Evolutionary conservation across 2,329 filamentous ascomycete genomes (phyloP).

Genomic region (Arachnomyces sp.): DNA sequence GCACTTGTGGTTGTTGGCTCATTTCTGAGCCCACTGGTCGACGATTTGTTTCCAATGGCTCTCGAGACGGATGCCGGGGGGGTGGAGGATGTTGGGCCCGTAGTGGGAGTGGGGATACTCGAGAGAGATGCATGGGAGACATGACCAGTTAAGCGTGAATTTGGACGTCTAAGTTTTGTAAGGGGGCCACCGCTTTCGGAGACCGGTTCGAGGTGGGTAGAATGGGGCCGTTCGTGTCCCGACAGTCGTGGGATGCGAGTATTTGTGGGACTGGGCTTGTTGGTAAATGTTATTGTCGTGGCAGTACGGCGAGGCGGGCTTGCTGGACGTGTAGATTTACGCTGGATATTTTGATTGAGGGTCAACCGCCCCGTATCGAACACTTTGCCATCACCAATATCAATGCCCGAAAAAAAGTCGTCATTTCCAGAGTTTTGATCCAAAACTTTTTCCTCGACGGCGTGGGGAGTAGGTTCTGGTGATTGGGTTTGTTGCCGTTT

Average conservation of each 20-base stretch:
- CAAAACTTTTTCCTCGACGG: conserved; percentile 19
- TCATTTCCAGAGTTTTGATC: conserved; percentile 40
- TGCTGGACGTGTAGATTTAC: conserved; percentile 61
- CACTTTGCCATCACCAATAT: conserved; percentile 73
- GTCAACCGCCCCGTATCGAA: conserved; percentile 75
- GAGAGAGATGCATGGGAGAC: conserved; percentile 60
- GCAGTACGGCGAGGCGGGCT: conserved; percentile 65
- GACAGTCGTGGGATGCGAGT: conserved; percentile 76
- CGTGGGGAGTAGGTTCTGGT: conserved; percentile 20
- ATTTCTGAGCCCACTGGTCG: conserved; percentile 28
- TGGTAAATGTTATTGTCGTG: conserved; percentile 85
- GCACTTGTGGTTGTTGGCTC: conserved; percentile 47
- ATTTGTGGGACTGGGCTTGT: conserved; percentile 50
- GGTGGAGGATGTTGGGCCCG: conserved; percentile 48
- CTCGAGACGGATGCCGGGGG: conserved; percentile 55
- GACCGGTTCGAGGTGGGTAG: conserved; percentile 73
- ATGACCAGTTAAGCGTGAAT: conserved; percentile 58
- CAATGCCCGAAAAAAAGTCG: conserved; percentile 78
- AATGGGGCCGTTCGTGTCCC: conserved; percentile 61
- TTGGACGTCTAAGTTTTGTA: conserved; percentile 52
- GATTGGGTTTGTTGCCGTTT: conserved; percentile 51
- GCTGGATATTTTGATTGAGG: conserved; percentile 82
- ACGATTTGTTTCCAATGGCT: conserved; percentile 41
- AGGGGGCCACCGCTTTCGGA: conserved; percentile 78
- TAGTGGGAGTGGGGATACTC: conserved; percentile 54